Percentiles rank a stretch among this genome's conserved stretches.
These are phyloP conservation scores for Tricholoma flavovirens DNA, from an alignment of 768 basidiomycete genomes.

Conservation along the genomic window DNA sequence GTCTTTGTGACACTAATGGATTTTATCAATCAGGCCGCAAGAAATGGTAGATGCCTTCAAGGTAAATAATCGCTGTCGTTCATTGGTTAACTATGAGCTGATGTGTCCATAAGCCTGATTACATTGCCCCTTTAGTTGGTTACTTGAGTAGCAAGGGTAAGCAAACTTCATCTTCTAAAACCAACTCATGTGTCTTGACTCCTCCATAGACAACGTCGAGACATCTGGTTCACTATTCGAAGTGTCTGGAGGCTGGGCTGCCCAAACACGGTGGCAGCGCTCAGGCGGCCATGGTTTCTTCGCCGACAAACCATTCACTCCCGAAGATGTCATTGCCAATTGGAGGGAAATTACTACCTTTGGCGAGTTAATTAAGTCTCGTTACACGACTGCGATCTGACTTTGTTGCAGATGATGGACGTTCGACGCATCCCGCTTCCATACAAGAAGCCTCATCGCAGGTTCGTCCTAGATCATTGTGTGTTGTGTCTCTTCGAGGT, in stretches of 20 bases:
- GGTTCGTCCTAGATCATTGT: slow-evolving; percentile 27
- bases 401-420: slow-evolving; percentile 56
- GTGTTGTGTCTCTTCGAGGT: slow-evolving; percentile 6
- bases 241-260: slow-evolving; percentile 86
- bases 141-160: slow-evolving; percentile 75
- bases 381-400: neutral
- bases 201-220: slow-evolving; percentile 55
- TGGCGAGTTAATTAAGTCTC: slow-evolving; percentile 38
- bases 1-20: neutral
- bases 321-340: slow-evolving; percentile 74
- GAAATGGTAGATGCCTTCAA: slow-evolving; percentile 90
- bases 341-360: slow-evolving; percentile 87
- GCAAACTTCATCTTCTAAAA: neutral
- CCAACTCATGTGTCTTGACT: neutral
- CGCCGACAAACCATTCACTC: slow-evolving; percentile 62
- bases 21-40: slow-evolving; percentile 46
- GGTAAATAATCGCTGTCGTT: slow-evolving; percentile 29
- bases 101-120: slow-evolving; percentile 61
- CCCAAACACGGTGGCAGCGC: slow-evolving; percentile 90
- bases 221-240: slow-evolving; percentile 79
- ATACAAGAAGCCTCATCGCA: slow-evolving; percentile 74
- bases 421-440: slow-evolving; percentile 75
- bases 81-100: neutral
- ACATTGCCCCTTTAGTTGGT: slow-evolving; percentile 87
- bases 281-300: slow-evolving; percentile 87